phyloP scores from a whole-genome alignment of 2,329 filamentous ascomycete genomes.

The Seiridium unicorne region DNA sequence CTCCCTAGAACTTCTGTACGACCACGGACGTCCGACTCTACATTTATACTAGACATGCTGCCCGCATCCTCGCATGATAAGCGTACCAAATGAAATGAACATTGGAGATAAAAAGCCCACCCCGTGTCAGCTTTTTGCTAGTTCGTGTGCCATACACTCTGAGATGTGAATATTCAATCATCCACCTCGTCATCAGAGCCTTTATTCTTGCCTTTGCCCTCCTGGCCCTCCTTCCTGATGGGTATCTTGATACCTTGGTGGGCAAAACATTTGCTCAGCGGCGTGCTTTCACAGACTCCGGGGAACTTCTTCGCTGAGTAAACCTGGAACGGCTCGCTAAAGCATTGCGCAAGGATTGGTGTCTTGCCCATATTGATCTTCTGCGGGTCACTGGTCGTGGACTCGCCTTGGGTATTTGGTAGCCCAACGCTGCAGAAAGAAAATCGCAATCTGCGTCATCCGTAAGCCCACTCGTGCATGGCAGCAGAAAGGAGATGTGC shows the following conservation, averaged over 20 bases:
- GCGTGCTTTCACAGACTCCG: constrained; percentile 91
- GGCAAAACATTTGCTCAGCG: constrained; percentile 89
- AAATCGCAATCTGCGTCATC: constrained; percentile 52
- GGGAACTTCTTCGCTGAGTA: constrained; percentile 98
- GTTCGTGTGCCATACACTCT: neutral
- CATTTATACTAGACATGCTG: no score
- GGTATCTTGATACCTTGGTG: constrained; percentile 95
- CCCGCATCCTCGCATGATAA: no score
- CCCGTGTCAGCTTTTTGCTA: neutral
- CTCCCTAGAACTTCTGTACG: no score
- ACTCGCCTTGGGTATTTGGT: constrained; percentile 32
- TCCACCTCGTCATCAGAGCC: constrained; percentile 47
- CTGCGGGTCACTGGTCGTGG: constrained; percentile 34
- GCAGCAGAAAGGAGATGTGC: constrained; percentile 17
- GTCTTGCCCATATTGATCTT: constrained; percentile 72
- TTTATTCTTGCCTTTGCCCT: constrained; percentile 44
- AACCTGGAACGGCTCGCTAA: constrained; percentile 87
- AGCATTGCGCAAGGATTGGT: constrained; percentile 80
- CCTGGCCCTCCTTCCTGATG: constrained; percentile 78
- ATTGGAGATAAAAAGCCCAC: no score
- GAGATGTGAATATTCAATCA: neutral
- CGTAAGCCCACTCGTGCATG: neutral
- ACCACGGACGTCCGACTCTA: no score
- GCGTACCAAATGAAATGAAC: no score
- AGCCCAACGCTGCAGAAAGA: constrained; percentile 83